Evolutionary conservation across 805 yeast species (phyloP).

Genomic region (Candida caryicola): DNA sequence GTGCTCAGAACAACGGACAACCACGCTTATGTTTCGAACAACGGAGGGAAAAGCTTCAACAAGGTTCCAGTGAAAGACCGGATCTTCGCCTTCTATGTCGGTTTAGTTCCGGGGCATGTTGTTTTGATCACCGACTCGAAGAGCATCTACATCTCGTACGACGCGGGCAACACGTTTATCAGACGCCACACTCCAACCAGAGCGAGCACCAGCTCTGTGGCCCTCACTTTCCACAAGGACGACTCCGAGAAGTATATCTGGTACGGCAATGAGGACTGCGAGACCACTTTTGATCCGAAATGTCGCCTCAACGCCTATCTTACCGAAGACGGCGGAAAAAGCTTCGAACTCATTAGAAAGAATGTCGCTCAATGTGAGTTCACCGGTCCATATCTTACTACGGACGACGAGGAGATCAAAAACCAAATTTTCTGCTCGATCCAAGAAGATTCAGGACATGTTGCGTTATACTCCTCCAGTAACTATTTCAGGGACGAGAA

Average conservation of each 20-base stretch:
- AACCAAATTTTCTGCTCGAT: conserved; percentile 65
- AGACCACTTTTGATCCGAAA: conserved; percentile 31
- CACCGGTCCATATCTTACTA: conserved; percentile 52
- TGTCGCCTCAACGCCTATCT: conserved; percentile 61
- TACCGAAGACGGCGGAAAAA: conserved; percentile 65
- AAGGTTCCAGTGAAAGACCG: conserved; percentile 38
- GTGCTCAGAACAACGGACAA: conserved; percentile 54
- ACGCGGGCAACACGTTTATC: conserved; percentile 63
- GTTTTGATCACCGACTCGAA: conserved; percentile 50
- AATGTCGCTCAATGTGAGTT: conserved; percentile 64
- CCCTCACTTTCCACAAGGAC: conserved; percentile 61
- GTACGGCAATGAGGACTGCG: conserved; percentile 63
- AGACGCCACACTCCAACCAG: conserved; percentile 50
- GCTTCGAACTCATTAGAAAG: conserved; percentile 54
- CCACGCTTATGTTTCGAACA: conserved; percentile 61
- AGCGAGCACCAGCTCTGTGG: conserved; percentile 34
- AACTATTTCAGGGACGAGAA: conserved; percentile 49
- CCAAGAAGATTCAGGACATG: conserved; percentile 25
- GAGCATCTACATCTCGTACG: conserved; percentile 55
- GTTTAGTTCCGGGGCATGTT: conserved; percentile 57
- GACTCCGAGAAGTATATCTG: conserved; percentile 62
- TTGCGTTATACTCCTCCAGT: conserved; percentile 43
- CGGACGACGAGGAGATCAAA: conserved; percentile 25
- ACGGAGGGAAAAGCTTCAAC: conserved; percentile 58
- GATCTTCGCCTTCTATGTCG: conserved; percentile 55